Conservation (phyloP, 164 flowering plant genomes). For the Piper longum region DNA sequence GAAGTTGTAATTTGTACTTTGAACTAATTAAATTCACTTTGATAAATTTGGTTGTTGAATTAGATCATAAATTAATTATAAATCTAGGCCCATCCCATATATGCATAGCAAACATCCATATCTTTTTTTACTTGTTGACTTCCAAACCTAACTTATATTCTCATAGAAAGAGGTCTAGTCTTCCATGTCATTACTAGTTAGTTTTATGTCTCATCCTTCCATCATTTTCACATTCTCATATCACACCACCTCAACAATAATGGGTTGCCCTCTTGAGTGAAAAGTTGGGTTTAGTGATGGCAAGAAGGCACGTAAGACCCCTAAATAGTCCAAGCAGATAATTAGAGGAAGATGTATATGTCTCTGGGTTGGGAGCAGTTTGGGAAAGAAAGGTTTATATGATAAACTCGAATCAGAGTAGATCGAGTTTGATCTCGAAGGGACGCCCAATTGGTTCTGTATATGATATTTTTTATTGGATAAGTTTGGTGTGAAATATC, state of each 20-base stretch:
- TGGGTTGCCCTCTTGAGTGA: neutral
- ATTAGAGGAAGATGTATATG: neutral
- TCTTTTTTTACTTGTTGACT: too few relatives aligned
- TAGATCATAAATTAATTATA: too few relatives aligned
- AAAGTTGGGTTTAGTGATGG: neutral
- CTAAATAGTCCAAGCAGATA: neutral
- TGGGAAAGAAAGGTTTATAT: neutral
- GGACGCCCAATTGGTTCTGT: neutral
- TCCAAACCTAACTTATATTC: neutral
- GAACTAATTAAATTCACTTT: too few relatives aligned
- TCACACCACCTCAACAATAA: neutral
- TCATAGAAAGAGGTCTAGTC: neutral
- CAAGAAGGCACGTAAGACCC: neutral
- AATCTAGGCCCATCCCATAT: too few relatives aligned
- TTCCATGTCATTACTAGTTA: neutral
- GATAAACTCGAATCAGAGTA: neutral
- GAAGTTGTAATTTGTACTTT: too few relatives aligned
- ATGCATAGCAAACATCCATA: too few relatives aligned
- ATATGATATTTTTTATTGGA: neutral
- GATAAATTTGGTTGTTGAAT: too few relatives aligned
- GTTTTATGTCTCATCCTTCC: neutral
- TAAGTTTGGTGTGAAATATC: neutral
- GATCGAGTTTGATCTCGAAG: neutral
- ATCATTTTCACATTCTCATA: neutral
- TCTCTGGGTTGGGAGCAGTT: neutral